Conservation (phyloP, 352 stramenopile species). For the Phytophthora pistaciae region DNA sequence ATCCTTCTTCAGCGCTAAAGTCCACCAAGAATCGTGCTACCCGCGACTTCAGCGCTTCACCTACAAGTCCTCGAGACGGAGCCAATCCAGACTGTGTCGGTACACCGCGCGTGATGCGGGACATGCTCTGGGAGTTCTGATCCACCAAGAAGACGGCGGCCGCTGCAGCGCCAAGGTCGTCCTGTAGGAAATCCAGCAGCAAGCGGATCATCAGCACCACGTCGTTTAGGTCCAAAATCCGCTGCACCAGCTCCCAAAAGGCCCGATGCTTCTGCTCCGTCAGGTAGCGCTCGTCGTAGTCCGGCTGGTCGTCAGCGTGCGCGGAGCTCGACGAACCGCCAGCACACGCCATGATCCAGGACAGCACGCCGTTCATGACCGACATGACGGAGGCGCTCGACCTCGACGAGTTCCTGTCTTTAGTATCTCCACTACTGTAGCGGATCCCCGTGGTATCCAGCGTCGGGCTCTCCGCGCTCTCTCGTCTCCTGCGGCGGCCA, state of each 20-base stretch:
- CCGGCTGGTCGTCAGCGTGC: conserved; percentile 7
- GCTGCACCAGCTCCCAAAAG: conserved; percentile 85
- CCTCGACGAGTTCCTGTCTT: neutral
- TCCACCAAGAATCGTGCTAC: conserved; percentile 44
- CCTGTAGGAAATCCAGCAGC: conserved; percentile 71
- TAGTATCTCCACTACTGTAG: neutral
- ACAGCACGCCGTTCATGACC: conserved; percentile 16
- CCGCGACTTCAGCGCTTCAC: conserved; percentile 47
- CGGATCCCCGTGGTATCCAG: conserved; percentile 15
- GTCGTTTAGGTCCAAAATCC: conserved; percentile 73
- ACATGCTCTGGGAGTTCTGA: conserved; percentile 78
- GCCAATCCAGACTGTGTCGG: conserved; percentile 62
- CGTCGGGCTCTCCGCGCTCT: conserved; percentile 13
- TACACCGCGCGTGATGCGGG: conserved; percentile 64
- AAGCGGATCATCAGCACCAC: conserved; percentile 80
- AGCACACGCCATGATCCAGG: conserved; percentile 25
- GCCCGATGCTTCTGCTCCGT: conserved; percentile 72
- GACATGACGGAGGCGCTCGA: conserved; percentile 2
- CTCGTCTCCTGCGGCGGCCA: conserved; percentile 24
- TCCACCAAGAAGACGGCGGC: conserved; percentile 83
- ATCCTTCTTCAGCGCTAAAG: conserved; percentile 57
- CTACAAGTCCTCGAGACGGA: conserved; percentile 62
- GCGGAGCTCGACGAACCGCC: conserved; percentile 3
- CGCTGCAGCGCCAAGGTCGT: conserved; percentile 56
- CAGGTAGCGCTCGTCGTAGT: conserved; percentile 46